These are phyloP conservation scores for Westerdykella sp. DNA, from an alignment of 2,329 filamentous ascomycete genomes.

Conservation along the genomic window DNA sequence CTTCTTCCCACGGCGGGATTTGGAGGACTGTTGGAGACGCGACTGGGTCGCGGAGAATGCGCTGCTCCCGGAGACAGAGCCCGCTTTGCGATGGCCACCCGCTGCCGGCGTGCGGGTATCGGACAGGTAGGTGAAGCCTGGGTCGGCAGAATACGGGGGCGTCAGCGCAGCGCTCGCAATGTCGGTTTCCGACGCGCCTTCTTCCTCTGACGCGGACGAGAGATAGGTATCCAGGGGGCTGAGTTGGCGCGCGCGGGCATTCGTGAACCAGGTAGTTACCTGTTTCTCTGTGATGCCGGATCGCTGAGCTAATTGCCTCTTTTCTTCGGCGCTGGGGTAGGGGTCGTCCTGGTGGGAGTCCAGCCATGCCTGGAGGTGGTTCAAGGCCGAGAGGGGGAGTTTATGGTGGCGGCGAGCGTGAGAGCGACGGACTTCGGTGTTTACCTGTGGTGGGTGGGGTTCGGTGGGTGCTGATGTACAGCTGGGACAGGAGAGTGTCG, in stretches of 20 bases:
- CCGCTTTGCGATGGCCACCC: conserved; percentile 1
- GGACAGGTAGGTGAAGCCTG: conserved; percentile 4
- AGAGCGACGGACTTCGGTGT: conserved; percentile 21
- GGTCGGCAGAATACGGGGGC: conserved; percentile 3
- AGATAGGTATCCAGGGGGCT: conserved; percentile 11
- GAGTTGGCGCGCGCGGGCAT: conserved; percentile 27
- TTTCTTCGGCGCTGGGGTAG: conserved; percentile 26
- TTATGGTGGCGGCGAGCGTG: conserved; percentile 24
- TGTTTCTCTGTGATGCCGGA: conserved; percentile 33
- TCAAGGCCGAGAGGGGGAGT: conserved; percentile 24
- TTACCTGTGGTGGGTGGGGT: conserved; percentile 8
- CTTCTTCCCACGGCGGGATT: conserved; percentile 32
- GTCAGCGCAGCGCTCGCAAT: conserved; percentile 8
- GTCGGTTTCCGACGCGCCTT: conserved; percentile 11
- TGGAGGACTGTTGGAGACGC: too few relatives aligned
- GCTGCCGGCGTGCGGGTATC: neutral
- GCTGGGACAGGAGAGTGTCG: conserved; percentile 8
- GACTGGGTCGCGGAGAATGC: conserved; percentile 3
- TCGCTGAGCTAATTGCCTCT: conserved; percentile 22
- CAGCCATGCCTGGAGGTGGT: conserved; percentile 25
- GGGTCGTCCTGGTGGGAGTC: conserved; percentile 24
- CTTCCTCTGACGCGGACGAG: conserved; percentile 15
- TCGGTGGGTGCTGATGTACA: conserved; percentile 7
- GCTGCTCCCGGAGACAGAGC: conserved; percentile 8
- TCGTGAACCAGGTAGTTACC: conserved; percentile 33